Conservation (phyloP, 768 basidiomycete species). For the Polyporus arcularius region DNA sequence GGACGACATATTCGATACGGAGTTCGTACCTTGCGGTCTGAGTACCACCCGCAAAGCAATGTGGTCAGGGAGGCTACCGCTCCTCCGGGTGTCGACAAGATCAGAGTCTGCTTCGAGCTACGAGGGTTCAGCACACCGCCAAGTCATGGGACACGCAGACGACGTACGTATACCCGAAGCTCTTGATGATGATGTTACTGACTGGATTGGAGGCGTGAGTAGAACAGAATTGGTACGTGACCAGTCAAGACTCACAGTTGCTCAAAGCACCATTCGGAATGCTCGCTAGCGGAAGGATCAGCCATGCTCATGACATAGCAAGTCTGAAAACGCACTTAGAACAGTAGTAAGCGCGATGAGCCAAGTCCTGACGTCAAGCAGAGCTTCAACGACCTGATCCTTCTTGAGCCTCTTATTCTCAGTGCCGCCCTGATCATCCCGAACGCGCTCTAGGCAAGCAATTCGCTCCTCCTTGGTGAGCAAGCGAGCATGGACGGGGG, state of each 20-base stretch:
- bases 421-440: conserved; percentile 66
- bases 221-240: not conserved
- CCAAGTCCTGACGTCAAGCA: conserved; percentile 62
- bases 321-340: conserved; percentile 44
- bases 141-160: not conserved
- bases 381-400: conserved; percentile 57
- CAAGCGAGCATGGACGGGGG: conserved; percentile 59
- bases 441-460: conserved; percentile 63
- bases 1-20: not conserved
- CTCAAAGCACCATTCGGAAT: conserved; percentile 66
- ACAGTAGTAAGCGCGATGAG: conserved; percentile 59
- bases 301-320: not conserved
- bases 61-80: conserved; percentile 45
- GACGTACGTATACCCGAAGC: conserved; percentile 63
- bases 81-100: conserved; percentile 59
- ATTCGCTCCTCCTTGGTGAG: conserved; percentile 61
- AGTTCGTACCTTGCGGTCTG: conserved; percentile 56
- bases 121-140: not conserved
- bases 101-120: conserved; percentile 61
- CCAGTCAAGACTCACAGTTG: conserved; percentile 48
- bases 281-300: conserved; percentile 44
- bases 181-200: conserved; percentile 63
- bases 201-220: conserved; percentile 36
- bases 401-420: conserved; percentile 61
- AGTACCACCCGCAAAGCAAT: conserved; percentile 61